Conservation (phyloP, 768 basidiomycete genomes). For the Leccinellum albellum region DNA sequence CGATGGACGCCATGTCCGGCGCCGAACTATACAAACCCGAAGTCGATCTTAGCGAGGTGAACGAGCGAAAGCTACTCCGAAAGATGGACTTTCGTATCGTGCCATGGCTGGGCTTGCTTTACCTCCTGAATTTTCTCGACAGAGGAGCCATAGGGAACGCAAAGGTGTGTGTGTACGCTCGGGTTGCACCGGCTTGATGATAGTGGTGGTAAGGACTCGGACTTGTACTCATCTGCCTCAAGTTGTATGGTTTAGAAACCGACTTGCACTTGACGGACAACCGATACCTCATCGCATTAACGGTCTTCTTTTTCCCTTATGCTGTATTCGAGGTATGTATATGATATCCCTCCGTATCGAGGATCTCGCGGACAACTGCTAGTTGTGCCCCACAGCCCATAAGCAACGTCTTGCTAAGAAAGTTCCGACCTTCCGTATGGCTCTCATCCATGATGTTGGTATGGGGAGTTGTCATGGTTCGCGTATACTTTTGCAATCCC, state of each 20-base stretch:
- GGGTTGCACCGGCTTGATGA: not conserved
- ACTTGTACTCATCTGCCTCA: not conserved
- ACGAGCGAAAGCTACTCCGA: slow-evolving; percentile 52
- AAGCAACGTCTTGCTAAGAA: slow-evolving; percentile 59
- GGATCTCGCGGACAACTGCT: not conserved
- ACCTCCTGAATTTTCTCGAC: slow-evolving; percentile 71
- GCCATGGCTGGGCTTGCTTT: slow-evolving; percentile 73
- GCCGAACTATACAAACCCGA: slow-evolving; percentile 44
- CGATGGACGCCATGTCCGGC: too few relatives aligned
- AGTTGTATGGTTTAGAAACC: slow-evolving; percentile 57
- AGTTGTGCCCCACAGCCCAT: slow-evolving; percentile 42
- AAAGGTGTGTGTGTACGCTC: slow-evolving; percentile 40
- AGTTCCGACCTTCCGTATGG: slow-evolving; percentile 66
- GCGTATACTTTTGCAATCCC: slow-evolving; percentile 1
- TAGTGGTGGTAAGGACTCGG: not conserved
- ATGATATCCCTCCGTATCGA: not conserved
- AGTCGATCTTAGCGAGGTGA: slow-evolving; percentile 48
- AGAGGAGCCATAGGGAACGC: slow-evolving; percentile 68
- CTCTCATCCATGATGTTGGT: slow-evolving; percentile 40
- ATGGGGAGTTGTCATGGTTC: slow-evolving; percentile 43
- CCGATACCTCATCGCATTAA: slow-evolving; percentile 65
- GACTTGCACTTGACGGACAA: slow-evolving; percentile 58
- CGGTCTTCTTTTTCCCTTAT: slow-evolving; percentile 76
- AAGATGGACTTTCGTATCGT: slow-evolving; percentile 66
- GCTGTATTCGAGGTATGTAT: slow-evolving; percentile 59